A percentile compares a stretch with the other conserved stretches of the same genome.
phyloP scores from a whole-genome alignment of 2,329 filamentous ascomycete genomes.

The Fonsecaea erecta region DNA sequence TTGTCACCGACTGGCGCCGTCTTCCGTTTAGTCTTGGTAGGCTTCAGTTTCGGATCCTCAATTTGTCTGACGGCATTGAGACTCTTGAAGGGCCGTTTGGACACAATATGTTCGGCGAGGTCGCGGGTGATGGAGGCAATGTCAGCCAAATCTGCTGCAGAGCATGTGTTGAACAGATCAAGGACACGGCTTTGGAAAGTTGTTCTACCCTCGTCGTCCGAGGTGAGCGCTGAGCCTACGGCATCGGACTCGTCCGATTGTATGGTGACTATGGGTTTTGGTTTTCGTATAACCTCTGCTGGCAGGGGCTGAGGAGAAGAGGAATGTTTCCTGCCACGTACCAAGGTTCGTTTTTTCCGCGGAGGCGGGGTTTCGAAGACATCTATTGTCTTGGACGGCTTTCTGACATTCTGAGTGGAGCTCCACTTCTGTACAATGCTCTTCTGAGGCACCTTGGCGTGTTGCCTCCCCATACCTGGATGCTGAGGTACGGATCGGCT shows the following conservation, averaged over 20 bases:
- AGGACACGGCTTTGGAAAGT: slow-evolving; percentile 64
- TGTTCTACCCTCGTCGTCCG: slow-evolving; percentile 45
- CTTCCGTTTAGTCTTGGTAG: slow-evolving; percentile 55
- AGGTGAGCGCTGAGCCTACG: slow-evolving; percentile 44
- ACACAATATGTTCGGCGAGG: slow-evolving; percentile 70
- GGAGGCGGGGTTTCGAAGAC: slow-evolving; percentile 37
- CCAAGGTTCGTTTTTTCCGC: slow-evolving; percentile 48
- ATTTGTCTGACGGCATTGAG: slow-evolving; percentile 71
- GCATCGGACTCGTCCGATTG: slow-evolving; percentile 53
- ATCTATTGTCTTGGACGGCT: slow-evolving; percentile 29
- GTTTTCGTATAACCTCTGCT: slow-evolving; percentile 30
- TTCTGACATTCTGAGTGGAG: slow-evolving; percentile 49
- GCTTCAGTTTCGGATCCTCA: slow-evolving; percentile 57
- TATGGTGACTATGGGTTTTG: slow-evolving; percentile 33
- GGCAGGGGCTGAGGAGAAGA: slow-evolving; percentile 35
- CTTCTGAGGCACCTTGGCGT: slow-evolving; percentile 59
- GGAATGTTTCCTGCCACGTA: slow-evolving; percentile 54
- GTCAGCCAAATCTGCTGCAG: slow-evolving; percentile 75
- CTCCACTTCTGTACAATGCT: slow-evolving; percentile 65
- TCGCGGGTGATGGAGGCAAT: slow-evolving; percentile 76
- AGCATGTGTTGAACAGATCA: slow-evolving; percentile 81
- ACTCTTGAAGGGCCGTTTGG: slow-evolving; percentile 72
- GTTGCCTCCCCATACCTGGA: slow-evolving; percentile 42
- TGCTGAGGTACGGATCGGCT: slow-evolving; percentile 44
- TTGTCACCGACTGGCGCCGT: slow-evolving; percentile 67